Percentiles rank a stretch among this genome's conserved stretches.
Evolutionary conservation across 768 basidiomycete species (phyloP).

Genomic region (Lactarius vividus): DNA sequence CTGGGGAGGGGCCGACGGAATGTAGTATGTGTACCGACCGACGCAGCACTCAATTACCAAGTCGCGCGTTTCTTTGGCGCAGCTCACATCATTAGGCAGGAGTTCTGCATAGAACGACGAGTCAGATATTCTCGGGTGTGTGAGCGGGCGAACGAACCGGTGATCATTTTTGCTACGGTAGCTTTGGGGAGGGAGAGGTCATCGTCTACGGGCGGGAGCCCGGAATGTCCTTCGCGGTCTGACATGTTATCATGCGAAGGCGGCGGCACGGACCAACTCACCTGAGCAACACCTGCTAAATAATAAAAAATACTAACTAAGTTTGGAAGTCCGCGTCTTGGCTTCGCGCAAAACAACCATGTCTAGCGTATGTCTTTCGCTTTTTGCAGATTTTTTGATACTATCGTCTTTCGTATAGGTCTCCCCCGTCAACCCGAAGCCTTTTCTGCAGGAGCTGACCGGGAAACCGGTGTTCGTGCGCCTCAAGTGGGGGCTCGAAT

Average conservation of each 20-base stretch:
- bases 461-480: constrained; percentile 94
- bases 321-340: constrained; percentile 45
- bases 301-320: background rate
- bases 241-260: constrained; percentile 75
- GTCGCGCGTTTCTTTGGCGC: constrained; percentile 96
- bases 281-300: background rate
- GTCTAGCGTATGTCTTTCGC: constrained; percentile 50
- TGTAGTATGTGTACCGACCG: constrained; percentile 57
- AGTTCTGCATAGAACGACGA: too few relatives aligned
- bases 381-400: background rate
- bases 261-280: constrained; percentile 19
- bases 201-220: constrained; percentile 71
- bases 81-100: constrained; percentile 81
- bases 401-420: constrained; percentile 49
- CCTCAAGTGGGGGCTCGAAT: constrained; percentile 98
- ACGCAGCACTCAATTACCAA: constrained; percentile 98
- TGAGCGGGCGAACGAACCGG: constrained; percentile 50
- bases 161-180: constrained; percentile 95
- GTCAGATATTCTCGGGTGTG: too few relatives aligned
- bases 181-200: constrained; percentile 96
- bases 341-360: constrained; percentile 49
- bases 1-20: constrained; percentile 2
- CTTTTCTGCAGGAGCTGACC: constrained; percentile 97
- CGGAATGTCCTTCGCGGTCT: constrained; percentile 78
- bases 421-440: constrained; percentile 97